A percentile compares a stretch with the other conserved stretches of the same genome.
Conservation (phyloP, 768 basidiomycete genomes). For the Pleurotus ostreatus region DNA sequence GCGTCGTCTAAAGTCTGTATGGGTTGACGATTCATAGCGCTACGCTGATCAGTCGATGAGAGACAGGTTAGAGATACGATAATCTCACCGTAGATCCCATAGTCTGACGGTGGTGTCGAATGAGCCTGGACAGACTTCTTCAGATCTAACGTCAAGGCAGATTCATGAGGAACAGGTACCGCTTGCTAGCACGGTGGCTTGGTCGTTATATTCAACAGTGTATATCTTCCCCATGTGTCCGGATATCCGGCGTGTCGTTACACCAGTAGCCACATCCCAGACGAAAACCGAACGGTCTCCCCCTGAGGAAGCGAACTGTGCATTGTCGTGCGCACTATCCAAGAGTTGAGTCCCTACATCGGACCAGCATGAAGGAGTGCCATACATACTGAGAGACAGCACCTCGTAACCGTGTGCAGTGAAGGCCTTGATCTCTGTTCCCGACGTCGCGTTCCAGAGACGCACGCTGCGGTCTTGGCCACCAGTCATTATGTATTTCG, state of each 20-base stretch:
- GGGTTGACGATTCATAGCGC: conserved; percentile 73
- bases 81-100: conserved; percentile 83
- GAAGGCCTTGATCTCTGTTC: conserved; percentile 89
- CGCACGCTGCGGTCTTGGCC: conserved; percentile 87
- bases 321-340: conserved; percentile 73
- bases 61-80: background rate
- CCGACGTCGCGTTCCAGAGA: conserved; percentile 86
- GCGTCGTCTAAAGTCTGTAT: conserved; percentile 92
- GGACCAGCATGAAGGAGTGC: conserved; percentile 9
- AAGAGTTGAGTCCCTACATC: background rate
- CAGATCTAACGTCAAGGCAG: background rate
- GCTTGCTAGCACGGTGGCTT: conserved; percentile 83
- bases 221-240: conserved; percentile 93
- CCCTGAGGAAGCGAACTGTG: conserved; percentile 88
- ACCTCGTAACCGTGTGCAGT: conserved; percentile 95
- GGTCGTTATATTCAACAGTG: conserved; percentile 84
- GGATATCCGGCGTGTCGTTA: conserved; percentile 75
- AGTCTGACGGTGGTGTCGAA: conserved; percentile 88
- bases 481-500: conserved; percentile 89
- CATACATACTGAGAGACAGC: conserved; percentile 84
- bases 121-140: conserved; percentile 53
- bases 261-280: conserved; percentile 92
- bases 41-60: conserved; percentile 20
- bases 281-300: conserved; percentile 91
- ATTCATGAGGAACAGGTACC: conserved; percentile 44